A percentile compares a stretch with the other conserved stretches of the same genome.
phyloP scores from a whole-genome alignment of 768 basidiomycete genomes.

The Lanmaoa rubissima region DNA sequence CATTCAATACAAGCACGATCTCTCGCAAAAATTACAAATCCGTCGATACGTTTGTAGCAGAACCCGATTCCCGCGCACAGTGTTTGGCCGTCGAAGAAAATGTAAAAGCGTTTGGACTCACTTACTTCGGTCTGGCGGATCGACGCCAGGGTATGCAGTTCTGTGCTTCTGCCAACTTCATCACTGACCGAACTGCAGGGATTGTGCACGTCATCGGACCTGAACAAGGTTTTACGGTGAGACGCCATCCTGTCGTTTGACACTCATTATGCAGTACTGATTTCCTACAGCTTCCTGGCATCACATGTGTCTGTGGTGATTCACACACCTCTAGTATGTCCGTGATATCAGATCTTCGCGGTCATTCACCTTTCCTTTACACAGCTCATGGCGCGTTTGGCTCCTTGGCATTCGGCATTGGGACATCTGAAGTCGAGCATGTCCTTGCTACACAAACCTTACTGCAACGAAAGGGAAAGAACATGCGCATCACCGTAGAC shows the following conservation, averaged over 20 bases:
- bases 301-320: slow-evolving; percentile 87
- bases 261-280: neutral
- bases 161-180: neutral
- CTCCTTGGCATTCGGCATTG: slow-evolving; percentile 90
- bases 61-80: slow-evolving; percentile 84
- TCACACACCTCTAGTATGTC: slow-evolving; percentile 87
- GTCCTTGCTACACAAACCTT: slow-evolving; percentile 91
- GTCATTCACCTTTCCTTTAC: neutral
- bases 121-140: slow-evolving; percentile 90
- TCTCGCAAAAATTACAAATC: slow-evolving; percentile 74
- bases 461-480: slow-evolving; percentile 83
- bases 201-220: slow-evolving; percentile 91
- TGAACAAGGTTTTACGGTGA: slow-evolving; percentile 87
- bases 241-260: slow-evolving; percentile 11
- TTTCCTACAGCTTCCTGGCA: slow-evolving; percentile 58
- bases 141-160: slow-evolving; percentile 70
- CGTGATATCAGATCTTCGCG: neutral
- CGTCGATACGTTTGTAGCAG: slow-evolving; percentile 71
- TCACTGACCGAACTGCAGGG: slow-evolving; percentile 41
- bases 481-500: slow-evolving; percentile 89
- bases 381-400: slow-evolving; percentile 90
- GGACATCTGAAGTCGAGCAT: slow-evolving; percentile 92
- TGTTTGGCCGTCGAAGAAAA: slow-evolving; percentile 83
- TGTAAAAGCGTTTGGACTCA: slow-evolving; percentile 87
- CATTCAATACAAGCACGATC: slow-evolving; percentile 47